These are phyloP conservation scores for Jatropha multifida DNA, from an alignment of 441 rosid species.

Conservation along the genomic window DNA sequence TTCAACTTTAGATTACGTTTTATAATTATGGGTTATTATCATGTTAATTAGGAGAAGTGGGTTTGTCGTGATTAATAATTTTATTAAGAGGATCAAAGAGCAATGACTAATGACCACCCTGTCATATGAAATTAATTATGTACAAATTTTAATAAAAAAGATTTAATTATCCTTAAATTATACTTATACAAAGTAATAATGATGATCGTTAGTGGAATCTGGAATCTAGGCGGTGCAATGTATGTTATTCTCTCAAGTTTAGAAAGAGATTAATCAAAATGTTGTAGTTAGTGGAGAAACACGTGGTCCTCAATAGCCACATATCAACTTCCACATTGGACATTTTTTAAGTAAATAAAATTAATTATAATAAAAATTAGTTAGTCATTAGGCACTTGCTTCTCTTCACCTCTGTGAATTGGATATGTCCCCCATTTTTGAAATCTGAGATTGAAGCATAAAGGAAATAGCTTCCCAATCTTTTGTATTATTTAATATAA, in stretches of 20 bases:
- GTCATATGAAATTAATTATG: background rate
- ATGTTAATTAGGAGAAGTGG: no score
- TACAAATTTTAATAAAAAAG: background rate
- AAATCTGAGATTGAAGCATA: background rate
- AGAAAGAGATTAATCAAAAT: background rate
- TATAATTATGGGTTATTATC: no score
- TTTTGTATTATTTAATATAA: no score
- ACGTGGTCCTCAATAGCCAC: constrained; percentile 21
- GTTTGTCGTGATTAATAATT: background rate
- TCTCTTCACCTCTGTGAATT: background rate
- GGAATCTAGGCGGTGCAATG: constrained; percentile 18
- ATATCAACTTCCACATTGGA: background rate
- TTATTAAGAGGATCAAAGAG: background rate
- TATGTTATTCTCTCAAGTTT: background rate
- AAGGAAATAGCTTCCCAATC: no score
- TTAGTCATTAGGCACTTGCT: constrained; percentile 5
- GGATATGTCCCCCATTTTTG: constrained; percentile 12
- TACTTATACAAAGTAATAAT: constrained; percentile 8
- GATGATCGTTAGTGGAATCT: constrained; percentile 30
- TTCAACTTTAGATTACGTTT: no score
- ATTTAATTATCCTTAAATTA: constrained; percentile 8
- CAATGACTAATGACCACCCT: background rate
- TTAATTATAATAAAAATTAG: background rate
- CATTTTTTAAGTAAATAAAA: background rate
- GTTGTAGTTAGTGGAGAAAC: constrained; percentile 27